phyloP scores from a whole-genome alignment of 306 rosid genomes.

The Vicia sativa region DNA sequence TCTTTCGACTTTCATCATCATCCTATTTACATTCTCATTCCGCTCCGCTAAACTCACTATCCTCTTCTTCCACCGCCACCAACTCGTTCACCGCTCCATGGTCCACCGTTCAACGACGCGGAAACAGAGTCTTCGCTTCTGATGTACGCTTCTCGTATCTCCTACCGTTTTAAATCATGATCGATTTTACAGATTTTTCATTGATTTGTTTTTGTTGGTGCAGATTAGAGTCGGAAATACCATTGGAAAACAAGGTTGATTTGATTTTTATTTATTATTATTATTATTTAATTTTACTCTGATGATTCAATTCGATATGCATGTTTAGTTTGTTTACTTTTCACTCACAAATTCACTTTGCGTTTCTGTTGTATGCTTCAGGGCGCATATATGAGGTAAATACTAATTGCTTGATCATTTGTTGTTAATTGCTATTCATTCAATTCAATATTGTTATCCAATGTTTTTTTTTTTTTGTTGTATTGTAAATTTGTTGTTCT shows the following conservation, averaged over 20 bases:
- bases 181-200: slow-evolving; percentile 8
- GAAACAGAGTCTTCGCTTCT: slow-evolving; percentile 65
- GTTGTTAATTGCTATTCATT: not conserved
- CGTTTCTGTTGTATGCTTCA: slow-evolving; percentile 42
- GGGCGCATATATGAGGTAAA: slow-evolving; percentile 82
- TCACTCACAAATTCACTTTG: slow-evolving; percentile 36
- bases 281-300: not conserved
- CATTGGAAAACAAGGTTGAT: slow-evolving; percentile 78
- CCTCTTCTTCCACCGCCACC: slow-evolving; percentile 32
- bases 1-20: slow-evolving; percentile 22
- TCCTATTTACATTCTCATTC: slow-evolving; percentile 24
- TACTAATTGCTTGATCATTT: not conserved
- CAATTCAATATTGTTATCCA: slow-evolving; percentile 1
- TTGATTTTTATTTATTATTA: slow-evolving; percentile 21
- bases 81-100: slow-evolving; percentile 53
- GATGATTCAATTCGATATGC: slow-evolving; percentile 15
- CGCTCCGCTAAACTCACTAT: slow-evolving; percentile 9
- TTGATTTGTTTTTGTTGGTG: slow-evolving; percentile 20
- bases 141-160: slow-evolving; percentile 53
- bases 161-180: not conserved
- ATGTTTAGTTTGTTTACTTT: not conserved
- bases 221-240: slow-evolving; percentile 84
- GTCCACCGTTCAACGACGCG: slow-evolving; percentile 63
- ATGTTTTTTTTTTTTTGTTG: not conserved
- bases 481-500: slow-evolving; percentile 46